These are phyloP conservation scores for Astragalus glycyphyllos DNA, from an alignment of 306 rosid species.

Conservation along the genomic window DNA sequence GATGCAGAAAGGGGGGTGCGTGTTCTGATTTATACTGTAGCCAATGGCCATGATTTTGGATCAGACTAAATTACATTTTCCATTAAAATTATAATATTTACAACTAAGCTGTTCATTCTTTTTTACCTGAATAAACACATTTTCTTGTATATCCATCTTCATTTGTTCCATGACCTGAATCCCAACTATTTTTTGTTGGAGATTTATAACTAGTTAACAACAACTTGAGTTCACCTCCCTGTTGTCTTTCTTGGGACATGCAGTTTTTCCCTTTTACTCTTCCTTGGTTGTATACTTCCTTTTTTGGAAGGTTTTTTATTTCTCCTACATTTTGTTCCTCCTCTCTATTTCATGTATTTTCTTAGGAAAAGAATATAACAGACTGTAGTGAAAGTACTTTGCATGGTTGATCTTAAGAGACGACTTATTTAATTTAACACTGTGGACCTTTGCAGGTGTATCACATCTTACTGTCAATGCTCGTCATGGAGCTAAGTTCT, in stretches of 20 bases:
- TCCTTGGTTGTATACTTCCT: neutral
- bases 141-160: neutral
- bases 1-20: neutral
- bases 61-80: slow-evolving; percentile 13
- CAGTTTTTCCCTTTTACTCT: neutral
- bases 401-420: slow-evolving; percentile 26
- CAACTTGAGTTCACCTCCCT: neutral
- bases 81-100: slow-evolving; percentile 2
- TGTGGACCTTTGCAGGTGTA: slow-evolving; percentile 43
- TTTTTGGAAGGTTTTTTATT: slow-evolving; percentile 4
- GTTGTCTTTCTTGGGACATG: slow-evolving; percentile 5
- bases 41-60: neutral
- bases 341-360: slow-evolving; percentile 22
- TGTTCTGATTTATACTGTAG: slow-evolving; percentile 25
- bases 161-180: slow-evolving; percentile 21
- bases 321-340: neutral
- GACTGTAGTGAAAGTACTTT: slow-evolving; percentile 9
- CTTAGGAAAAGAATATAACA: slow-evolving; percentile 15
- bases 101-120: slow-evolving; percentile 13
- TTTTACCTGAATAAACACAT: slow-evolving; percentile 6
- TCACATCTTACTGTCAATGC: slow-evolving; percentile 41
- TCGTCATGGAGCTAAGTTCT: slow-evolving; percentile 73
- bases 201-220: neutral
- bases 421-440: slow-evolving; percentile 35
- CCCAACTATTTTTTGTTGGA: neutral